These are phyloP conservation scores for Taiozyma onychis DNA, from an alignment of 1,139 yeast species.

Conservation along the genomic window DNA sequence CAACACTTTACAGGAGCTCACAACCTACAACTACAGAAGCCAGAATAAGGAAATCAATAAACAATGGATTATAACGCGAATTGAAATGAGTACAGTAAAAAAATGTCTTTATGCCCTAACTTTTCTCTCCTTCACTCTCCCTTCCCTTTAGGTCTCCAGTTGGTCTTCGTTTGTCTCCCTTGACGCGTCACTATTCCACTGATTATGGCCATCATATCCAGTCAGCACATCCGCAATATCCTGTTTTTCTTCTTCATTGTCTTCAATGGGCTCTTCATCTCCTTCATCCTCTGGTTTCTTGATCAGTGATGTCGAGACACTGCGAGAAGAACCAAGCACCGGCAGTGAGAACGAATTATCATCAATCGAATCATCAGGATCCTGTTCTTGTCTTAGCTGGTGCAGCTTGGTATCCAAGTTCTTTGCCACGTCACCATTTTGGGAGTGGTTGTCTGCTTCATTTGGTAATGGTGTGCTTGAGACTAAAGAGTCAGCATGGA, in stretches of 20 bases:
- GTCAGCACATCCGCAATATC: not conserved
- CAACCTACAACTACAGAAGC: not conserved
- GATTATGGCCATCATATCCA: constrained; percentile 3
- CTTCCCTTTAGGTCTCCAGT: not conserved
- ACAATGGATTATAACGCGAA: not conserved
- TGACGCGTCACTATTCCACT: constrained; percentile 3
- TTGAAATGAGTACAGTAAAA: not conserved
- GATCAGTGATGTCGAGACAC: constrained; percentile 2
- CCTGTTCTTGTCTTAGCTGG: not conserved
- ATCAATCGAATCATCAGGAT: constrained; percentile 9
- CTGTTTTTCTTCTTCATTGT: not conserved
- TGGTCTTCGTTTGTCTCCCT: not conserved
- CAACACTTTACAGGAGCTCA: not conserved
- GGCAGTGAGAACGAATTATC: constrained; percentile 29
- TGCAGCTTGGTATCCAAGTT: not conserved
- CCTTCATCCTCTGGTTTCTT: not conserved
- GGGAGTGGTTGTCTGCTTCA: not conserved
- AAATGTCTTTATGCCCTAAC: not conserved
- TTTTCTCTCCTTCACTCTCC: not conserved
- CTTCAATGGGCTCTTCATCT: constrained; percentile 5
- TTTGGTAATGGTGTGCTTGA: not conserved
- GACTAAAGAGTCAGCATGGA: not conserved
- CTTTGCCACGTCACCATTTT: not conserved
- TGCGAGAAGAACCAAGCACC: constrained; percentile 21
- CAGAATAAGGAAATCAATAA: not conserved